A percentile compares a stretch with the other conserved stretches of the same genome.
These are phyloP conservation scores for Platanus orientalis DNA, from an alignment of 164 flowering plant genomes.

Conservation along the genomic window DNA sequence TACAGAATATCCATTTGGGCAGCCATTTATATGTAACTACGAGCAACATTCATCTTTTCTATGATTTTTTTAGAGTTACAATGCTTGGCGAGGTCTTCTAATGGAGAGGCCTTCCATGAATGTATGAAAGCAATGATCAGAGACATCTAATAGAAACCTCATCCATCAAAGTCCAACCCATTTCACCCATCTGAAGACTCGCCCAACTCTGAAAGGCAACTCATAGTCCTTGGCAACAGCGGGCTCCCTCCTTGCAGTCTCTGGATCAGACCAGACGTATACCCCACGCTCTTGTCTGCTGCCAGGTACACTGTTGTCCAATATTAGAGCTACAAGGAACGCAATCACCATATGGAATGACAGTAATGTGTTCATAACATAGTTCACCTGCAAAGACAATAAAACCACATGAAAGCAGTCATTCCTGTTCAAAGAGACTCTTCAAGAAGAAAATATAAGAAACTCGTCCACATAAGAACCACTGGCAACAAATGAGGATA, in stretches of 20 bases:
- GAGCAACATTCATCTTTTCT: too few species aligned
- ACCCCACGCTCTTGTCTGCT: conserved; percentile 93
- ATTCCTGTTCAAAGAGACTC: too few species aligned
- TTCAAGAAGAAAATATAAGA: too few species aligned
- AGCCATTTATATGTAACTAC: not conserved
- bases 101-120: not conserved
- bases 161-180: conserved; percentile 78
- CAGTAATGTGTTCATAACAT: conserved; percentile 72
- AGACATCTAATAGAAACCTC: not conserved
- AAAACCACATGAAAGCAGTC: too few species aligned
- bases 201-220: conserved; percentile 80
- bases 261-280: conserved; percentile 82
- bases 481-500: too few species aligned
- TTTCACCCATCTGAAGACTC: conserved; percentile 90
- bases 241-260: conserved; percentile 81
- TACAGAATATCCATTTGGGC: conserved; percentile 5
- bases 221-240: conserved; percentile 81
- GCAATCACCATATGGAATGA: conserved; percentile 95
- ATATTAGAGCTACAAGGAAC: conserved; percentile 72
- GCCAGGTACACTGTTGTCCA: conserved; percentile 97
- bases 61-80: not conserved
- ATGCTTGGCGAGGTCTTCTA: not conserved
- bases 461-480: too few species aligned
- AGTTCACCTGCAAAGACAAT: conserved; percentile 62
- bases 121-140: not conserved